phyloP scores from a whole-genome alignment of 768 basidiomycete genomes.

The Leccinum disarticulatum region DNA sequence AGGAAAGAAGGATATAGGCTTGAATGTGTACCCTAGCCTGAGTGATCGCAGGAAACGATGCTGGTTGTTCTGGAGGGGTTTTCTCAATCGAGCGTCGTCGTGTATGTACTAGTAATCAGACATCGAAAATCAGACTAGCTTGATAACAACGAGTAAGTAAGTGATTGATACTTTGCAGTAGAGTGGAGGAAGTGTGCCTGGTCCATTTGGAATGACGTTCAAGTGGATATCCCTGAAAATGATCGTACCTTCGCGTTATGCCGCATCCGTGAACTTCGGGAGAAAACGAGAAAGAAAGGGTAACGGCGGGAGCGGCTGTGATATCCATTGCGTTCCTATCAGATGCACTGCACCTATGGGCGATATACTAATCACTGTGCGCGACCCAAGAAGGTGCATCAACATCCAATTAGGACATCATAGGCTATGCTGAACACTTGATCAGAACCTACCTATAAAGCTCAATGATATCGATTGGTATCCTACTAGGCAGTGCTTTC shows the following conservation, averaged over 20 bases:
- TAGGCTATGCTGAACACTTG: too few relatives aligned
- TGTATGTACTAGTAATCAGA: too few relatives aligned
- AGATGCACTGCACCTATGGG: not conserved
- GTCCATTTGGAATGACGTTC: too few relatives aligned
- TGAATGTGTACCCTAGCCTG: not conserved
- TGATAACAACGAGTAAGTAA: not conserved
- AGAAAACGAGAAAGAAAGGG: not conserved
- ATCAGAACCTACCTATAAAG: too few relatives aligned
- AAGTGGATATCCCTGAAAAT: not conserved
- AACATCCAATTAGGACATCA: too few relatives aligned
- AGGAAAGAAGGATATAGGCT: not conserved
- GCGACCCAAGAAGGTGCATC: too few relatives aligned
- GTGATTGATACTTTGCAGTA: too few relatives aligned
- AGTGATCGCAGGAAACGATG: not conserved
- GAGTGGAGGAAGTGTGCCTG: not conserved
- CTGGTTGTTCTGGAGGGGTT: not conserved
- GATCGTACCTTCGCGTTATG: not conserved
- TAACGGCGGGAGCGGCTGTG: not conserved
- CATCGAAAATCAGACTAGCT: not conserved
- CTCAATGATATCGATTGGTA: too few relatives aligned
- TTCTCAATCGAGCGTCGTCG: not conserved
- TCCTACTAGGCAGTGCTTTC: too few relatives aligned
- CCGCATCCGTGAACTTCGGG: too few relatives aligned
- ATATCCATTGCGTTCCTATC: not conserved
- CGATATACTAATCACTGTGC: not conserved